Evolutionary conservation across 2,329 filamentous ascomycete species (phyloP).

Genomic region (Orbilia javanica): DNA sequence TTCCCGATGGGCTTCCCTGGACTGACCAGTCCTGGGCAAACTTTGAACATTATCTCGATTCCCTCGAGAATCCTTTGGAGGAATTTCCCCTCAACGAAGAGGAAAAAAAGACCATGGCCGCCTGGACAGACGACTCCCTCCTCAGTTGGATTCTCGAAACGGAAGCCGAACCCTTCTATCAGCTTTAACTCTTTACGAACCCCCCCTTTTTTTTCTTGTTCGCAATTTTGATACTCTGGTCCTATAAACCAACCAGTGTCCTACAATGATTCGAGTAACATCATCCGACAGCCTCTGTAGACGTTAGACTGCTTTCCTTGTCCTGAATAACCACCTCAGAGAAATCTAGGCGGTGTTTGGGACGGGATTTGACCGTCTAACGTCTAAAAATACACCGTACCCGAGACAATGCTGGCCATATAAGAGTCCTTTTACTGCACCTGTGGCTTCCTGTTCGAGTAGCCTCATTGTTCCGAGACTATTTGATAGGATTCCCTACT

Average conservation of each 20-base stretch:
- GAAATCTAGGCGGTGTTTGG: constrained; percentile 13
- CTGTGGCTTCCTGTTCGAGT: not conserved
- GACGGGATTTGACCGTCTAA: not conserved
- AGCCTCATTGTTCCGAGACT: constrained; percentile 6
- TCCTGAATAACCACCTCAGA: not conserved
- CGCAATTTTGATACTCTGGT: too few species aligned
- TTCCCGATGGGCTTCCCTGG: too few species aligned
- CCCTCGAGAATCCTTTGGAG: not conserved
- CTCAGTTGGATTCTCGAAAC: not conserved
- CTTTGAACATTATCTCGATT: not conserved
- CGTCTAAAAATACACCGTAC: constrained; percentile 17
- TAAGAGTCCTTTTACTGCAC: constrained; percentile 4
- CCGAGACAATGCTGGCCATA: constrained; percentile 52
- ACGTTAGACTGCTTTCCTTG: not conserved
- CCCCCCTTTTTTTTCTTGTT: not conserved
- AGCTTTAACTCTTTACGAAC: not conserved
- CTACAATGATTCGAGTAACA: not conserved
- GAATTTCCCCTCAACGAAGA: not conserved
- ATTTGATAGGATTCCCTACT: not conserved
- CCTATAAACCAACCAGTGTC: too few species aligned
- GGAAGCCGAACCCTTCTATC: not conserved
- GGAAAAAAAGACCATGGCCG: not conserved
- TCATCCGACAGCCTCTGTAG: not conserved
- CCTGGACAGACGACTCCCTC: not conserved
- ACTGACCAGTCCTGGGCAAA: not conserved